phyloP scores from a whole-genome alignment of 371 early-diverging fungal species.

The Fennellomyces sp. region DNA sequence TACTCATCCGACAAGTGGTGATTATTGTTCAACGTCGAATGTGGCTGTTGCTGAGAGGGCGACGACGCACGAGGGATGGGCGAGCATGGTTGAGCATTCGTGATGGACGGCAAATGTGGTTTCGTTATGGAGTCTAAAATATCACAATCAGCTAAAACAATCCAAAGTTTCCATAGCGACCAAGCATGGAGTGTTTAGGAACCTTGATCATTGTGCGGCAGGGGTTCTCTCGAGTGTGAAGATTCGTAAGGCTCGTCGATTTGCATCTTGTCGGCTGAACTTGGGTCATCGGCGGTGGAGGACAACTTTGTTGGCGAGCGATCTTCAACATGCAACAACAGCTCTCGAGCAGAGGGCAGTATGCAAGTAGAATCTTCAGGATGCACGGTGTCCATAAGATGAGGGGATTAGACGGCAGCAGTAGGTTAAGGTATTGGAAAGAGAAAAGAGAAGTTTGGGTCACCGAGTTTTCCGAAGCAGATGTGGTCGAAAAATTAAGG shows the following conservation, averaged over 20 bases:
- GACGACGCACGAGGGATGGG: conserved; percentile 19
- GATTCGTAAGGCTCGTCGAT: conserved; percentile 23
- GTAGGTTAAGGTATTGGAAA: not conserved
- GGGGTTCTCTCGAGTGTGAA: conserved; percentile 8
- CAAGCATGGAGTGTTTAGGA: not conserved
- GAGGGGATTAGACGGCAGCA: not conserved
- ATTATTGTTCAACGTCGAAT: not conserved
- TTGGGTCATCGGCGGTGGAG: not conserved
- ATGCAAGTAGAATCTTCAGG: conserved; percentile 19
- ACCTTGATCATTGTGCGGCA: conserved; percentile 12
- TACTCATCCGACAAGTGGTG: conserved; percentile 33
- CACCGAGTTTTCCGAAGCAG: not conserved
- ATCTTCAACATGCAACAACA: conserved; percentile 20
- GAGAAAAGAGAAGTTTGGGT: conserved; percentile 10
- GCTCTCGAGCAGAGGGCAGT: conserved; percentile 34
- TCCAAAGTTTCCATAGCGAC: not conserved
- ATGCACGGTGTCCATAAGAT: conserved; percentile 26
- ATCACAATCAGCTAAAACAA: not conserved
- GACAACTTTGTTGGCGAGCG: not conserved
- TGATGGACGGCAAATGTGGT: conserved; percentile 29
- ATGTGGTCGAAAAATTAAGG: not conserved
- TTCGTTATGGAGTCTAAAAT: conserved; percentile 17
- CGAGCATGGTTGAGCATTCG: conserved; percentile 27
- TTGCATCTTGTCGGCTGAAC: conserved; percentile 20
- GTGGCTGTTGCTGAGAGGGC: not conserved